A percentile compares a stretch with the other conserved stretches of the same genome.
These are phyloP conservation scores for Phytophthora colocasiae DNA, from an alignment of 352 stramenopile genomes.

Conservation along the genomic window DNA sequence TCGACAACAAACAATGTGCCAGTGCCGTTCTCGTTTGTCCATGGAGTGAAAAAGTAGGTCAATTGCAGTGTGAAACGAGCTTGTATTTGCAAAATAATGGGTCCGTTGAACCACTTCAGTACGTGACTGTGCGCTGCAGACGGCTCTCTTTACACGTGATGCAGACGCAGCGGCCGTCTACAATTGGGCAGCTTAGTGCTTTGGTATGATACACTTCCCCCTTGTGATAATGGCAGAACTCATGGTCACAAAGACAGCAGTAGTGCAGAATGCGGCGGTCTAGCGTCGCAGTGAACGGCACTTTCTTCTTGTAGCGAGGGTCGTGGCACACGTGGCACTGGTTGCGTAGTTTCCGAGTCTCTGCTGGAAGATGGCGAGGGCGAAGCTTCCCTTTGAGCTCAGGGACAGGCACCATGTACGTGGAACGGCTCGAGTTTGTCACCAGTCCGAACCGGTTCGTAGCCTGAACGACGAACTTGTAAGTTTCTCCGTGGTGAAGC, in stretches of 20 bases:
- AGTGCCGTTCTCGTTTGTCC: conserved; percentile 24
- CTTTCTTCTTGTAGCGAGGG: conserved; percentile 64
- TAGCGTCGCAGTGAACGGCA: conserved; percentile 69
- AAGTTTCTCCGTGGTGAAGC: conserved; percentile 79
- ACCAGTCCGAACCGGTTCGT: conserved; percentile 85
- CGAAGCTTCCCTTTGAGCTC: conserved; percentile 74
- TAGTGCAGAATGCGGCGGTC: conserved; percentile 83
- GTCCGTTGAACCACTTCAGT: conserved; percentile 30
- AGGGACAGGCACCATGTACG: conserved; percentile 85
- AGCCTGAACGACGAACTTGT: conserved; percentile 86
- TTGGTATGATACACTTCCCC: conserved; percentile 82
- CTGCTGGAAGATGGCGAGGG: conserved; percentile 39
- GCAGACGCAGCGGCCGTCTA: conserved; percentile 82
- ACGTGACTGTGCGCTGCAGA: conserved; percentile 61
- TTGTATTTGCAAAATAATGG: conserved; percentile 28
- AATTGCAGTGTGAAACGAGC: not conserved
- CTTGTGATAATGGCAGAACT: conserved; percentile 89
- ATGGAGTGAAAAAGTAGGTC: conserved; percentile 15
- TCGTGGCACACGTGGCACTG: conserved; percentile 84
- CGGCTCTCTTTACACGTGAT: conserved; percentile 71
- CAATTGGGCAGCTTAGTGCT: conserved; percentile 77
- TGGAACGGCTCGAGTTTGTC: conserved; percentile 79
- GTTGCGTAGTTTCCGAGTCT: conserved; percentile 53
- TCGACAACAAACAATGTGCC: conserved; percentile 7
- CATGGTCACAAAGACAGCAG: conserved; percentile 78